Evolutionary conservation across 805 yeast genomes (phyloP), one percentile per base, ranked within the genome.

Genomic region (Candida nemodendra): DNA sequence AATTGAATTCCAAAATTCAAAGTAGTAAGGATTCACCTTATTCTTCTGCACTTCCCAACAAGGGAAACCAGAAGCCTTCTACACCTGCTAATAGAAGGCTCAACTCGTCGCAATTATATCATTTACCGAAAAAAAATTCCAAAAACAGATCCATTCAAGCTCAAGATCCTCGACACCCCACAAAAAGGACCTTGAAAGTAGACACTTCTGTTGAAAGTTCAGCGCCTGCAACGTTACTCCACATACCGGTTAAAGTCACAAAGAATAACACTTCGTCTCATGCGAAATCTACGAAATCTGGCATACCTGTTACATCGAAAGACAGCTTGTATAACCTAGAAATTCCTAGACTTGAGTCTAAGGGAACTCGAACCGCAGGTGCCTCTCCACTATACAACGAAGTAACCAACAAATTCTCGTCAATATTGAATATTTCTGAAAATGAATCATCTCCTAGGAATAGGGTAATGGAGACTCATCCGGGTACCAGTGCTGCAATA

Each of bases 21-120:
- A 22, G 46, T 17, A 33, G 50, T 13, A 27, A 31, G 19, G 59
- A 50, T 16, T 51, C 63, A 3, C 62, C 62, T 2, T 58, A 57
- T 36, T 39, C 60, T 2, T 37, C 52, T 2, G 43, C 51, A 2
- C 27, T 37, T 9, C 44, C 41, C 9, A 32, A 18, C 18, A 42
- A 35, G 1, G 27, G 16, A 9, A 15, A 33, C n/a, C 28, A 21
- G 16, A 4, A 32, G 15, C 26, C 36, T 15, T 16, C 11, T 13
- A 18, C 14, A 21, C 5, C 16, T 12, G 14, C 19, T 18, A 18
- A 13, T 19, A 21, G 7, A 7, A 11, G 7, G 7, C 9, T 21
- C 11, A 7, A 21, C 7, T 7, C 7, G 7, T n/a, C n/a, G n/a
- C n/a, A n/a, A n/a, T n/a, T n/a, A n/a, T n/a, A n/a, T n/a, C 24